Percentiles rank a stretch among this genome's conserved stretches.
phyloP scores from a whole-genome alignment of 768 basidiomycete species.

The Amanita rubescens region DNA sequence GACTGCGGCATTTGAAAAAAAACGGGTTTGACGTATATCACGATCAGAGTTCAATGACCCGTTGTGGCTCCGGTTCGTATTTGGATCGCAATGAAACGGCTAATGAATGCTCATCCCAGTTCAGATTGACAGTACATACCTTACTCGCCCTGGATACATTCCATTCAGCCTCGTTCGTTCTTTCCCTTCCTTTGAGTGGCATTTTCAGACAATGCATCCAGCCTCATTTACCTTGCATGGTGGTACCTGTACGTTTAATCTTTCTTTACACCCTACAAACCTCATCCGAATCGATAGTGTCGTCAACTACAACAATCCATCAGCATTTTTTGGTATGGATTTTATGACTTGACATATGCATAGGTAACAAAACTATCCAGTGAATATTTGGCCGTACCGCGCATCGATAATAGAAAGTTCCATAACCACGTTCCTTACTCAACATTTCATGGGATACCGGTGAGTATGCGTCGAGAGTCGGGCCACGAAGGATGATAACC shows the following conservation, averaged over 20 bases:
- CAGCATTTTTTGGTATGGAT: neutral
- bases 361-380: neutral
- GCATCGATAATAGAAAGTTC: slow-evolving; percentile 11
- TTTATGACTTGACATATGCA: neutral
- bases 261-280: neutral
- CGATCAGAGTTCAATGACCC: neutral
- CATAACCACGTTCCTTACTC: slow-evolving; percentile 12
- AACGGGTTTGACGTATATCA: neutral
- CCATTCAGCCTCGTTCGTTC: slow-evolving; percentile 1
- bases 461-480: neutral
- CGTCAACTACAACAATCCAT: neutral
- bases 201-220: neutral
- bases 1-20: neutral
- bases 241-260: neutral
- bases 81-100: neutral
- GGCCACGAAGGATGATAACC: neutral
- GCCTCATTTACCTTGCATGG: neutral
- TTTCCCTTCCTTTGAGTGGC: neutral
- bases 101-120: neutral
- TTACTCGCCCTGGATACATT: slow-evolving; percentile 4
- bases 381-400: slow-evolving; percentile 10
- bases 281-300: no score
- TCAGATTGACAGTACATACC: slow-evolving; percentile 1
- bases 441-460: slow-evolving; percentile 13
- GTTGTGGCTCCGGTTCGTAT: neutral